Evolutionary conservation across 331 rosid species (phyloP), one percentile per base, ranked within the genome.

Genomic region (Rosa hybrid): DNA sequence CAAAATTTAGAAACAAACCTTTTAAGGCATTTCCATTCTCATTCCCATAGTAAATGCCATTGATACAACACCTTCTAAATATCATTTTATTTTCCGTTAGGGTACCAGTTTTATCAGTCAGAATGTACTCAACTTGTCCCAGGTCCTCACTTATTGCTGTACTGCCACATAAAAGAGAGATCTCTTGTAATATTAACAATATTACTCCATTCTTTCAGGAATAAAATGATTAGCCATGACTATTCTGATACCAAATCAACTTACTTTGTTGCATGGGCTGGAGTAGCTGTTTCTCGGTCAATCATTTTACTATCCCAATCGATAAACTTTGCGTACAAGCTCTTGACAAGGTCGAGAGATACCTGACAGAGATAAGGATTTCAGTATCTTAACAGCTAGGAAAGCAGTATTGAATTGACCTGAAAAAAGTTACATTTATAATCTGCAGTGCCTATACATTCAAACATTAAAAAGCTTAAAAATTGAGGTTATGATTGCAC

Each of bases 71-170:
- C 83, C 99, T 91, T 90, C 97, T 91, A 84, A 96, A 96, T 78
- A 96, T 93, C 99, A 96, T 96, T 85, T 82, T 91, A 81, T 96
- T 96, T 82, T 96, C 99, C 14, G 99, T 96, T 76, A 96, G 87
- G 65, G 99, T 96, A 81, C 99, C 99, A 16, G 99, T 96, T 86
- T 96, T 96, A 90, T 96, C 99, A n/a, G 99, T 96, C 92, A 96
- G 82, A 82, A 96, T 93, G 92, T 93, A 96, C 90, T 96, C 99
- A 54, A 96, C 99, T 87, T 96, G 99, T 81, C 99, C 99, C 87
- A 96, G 91, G 87, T 96, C 97, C 86, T 96, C 99, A 17, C 99
- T 96, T 84, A 96, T 96, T 79, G 99, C 97, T 88, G 99, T 96
- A 86, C 99, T 96, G 99, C 91, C 97, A 91, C 90, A 91, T 81